Conservation (phyloP, 306 rosid genomes). For the Pueraria montana region DNA sequence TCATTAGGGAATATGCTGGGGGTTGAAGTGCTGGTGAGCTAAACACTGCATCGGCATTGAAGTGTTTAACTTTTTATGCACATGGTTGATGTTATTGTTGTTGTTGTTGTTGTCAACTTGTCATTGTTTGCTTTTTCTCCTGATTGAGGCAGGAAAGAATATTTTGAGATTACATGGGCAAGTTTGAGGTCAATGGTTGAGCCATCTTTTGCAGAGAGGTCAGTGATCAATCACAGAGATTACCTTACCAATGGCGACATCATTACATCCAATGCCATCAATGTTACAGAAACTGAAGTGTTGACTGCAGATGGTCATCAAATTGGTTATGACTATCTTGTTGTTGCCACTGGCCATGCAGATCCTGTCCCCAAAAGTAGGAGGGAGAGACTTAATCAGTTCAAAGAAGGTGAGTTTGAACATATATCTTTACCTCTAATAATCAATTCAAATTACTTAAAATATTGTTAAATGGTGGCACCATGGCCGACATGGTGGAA, state of each 20-base stretch:
- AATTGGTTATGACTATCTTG: conserved; percentile 69
- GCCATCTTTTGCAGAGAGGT: conserved; percentile 74
- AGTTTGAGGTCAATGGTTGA: conserved; percentile 85
- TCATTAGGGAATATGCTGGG: conserved; percentile 21
- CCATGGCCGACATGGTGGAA: no score
- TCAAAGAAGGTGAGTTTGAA: conserved; percentile 59
- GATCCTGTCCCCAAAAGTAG: conserved; percentile 62
- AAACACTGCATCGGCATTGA: conserved; percentile 6
- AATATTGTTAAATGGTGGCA: neutral
- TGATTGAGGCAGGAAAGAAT: conserved; percentile 76
- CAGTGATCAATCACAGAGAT: conserved; percentile 71
- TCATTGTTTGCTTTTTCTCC: conserved; percentile 2
- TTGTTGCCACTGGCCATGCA: conserved; percentile 79
- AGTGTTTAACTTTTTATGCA: conserved; percentile 20
- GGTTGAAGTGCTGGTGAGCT: conserved; percentile 12
- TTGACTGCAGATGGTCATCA: conserved; percentile 65
- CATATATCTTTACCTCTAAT: conserved; percentile 4
- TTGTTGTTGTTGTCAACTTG: neutral
- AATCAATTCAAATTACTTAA: neutral
- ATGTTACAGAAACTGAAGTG: conserved; percentile 67
- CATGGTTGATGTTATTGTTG: neutral
- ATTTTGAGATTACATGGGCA: conserved; percentile 90
- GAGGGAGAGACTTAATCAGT: conserved; percentile 64
- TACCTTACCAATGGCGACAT: conserved; percentile 65
- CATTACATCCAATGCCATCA: conserved; percentile 58